phyloP scores from a whole-genome alignment of 2,329 filamentous ascomycete species.

The Colletotrichum lindemuthianum region DNA sequence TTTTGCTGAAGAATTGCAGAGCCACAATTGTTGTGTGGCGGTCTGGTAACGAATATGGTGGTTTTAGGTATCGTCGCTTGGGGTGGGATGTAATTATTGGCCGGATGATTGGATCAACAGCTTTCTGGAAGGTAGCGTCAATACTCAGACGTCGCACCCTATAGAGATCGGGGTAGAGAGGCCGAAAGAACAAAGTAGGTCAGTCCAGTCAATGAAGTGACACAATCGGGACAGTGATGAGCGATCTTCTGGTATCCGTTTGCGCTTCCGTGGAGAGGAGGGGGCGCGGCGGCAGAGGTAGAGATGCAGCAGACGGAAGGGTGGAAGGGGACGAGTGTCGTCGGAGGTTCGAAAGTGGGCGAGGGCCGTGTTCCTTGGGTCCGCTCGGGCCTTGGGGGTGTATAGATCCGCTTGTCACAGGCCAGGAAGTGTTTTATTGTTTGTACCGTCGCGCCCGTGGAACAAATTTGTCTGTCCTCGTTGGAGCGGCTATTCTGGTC shows the following conservation, averaged over 20 bases:
- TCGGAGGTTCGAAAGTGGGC: conserved; percentile 34
- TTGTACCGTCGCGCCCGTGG: conserved; percentile 24
- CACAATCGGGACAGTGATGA: neutral
- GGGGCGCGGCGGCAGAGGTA: conserved; percentile 9
- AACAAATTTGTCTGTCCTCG: conserved; percentile 11
- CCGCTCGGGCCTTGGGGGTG: conserved; percentile 37
- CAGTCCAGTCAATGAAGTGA: conserved; percentile 37
- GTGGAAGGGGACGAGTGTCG: conserved; percentile 31
- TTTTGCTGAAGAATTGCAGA: conserved; percentile 27
- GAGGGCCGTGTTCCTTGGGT: conserved; percentile 35
- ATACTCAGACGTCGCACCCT: conserved; percentile 16
- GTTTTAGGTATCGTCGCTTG: conserved; percentile 23
- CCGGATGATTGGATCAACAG: conserved; percentile 27
- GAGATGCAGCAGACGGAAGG: conserved; percentile 20
- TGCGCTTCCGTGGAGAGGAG: conserved; percentile 12
- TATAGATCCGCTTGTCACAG: conserved; percentile 35
- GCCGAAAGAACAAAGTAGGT: neutral
- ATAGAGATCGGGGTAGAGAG: neutral
- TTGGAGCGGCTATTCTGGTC: conserved; percentile 5
- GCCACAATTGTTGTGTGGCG: conserved; percentile 29
- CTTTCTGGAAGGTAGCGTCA: conserved; percentile 20
- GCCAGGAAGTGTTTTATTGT: conserved; percentile 34
- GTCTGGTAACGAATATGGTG: conserved; percentile 24
- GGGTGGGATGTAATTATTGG: conserved; percentile 31
- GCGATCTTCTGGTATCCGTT: neutral